Evolutionary conservation across 495 filamentous ascomycete species (phyloP).

Genomic region (Oidiodendron maius): DNA sequence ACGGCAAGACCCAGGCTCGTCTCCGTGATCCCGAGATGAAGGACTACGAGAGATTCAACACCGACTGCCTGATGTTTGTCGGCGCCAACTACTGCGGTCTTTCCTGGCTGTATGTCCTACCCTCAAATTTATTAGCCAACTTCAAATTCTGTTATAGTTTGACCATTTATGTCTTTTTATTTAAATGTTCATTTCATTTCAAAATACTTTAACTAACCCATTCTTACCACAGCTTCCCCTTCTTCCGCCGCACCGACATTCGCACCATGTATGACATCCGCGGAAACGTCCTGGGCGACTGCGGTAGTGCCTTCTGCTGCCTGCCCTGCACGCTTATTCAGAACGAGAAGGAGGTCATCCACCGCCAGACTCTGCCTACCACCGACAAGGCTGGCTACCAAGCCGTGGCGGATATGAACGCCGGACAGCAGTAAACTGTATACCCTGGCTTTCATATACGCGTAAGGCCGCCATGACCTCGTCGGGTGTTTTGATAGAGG

Average conservation of each 20-base stretch:
- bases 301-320: slow-evolving; percentile 38
- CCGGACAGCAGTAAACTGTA: slow-evolving; percentile 5
- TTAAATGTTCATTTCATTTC: not conserved
- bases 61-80: slow-evolving; percentile 30
- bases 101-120: slow-evolving; percentile 33
- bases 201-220: not conserved
- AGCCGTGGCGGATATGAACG: slow-evolving; percentile 10
- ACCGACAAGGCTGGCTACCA: not conserved
- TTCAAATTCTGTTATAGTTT: too few relatives aligned
- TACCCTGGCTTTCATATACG: too few relatives aligned
- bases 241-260: slow-evolving; percentile 48
- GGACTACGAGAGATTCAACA: slow-evolving; percentile 35
- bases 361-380: not conserved
- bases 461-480: too few relatives aligned
- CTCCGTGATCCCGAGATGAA: slow-evolving; percentile 38
- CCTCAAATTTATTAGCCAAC: too few relatives aligned
- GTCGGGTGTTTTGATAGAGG: too few relatives aligned
- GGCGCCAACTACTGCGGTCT: slow-evolving; percentile 16
- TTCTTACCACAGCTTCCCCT: slow-evolving; percentile 22
- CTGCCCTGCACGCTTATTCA: slow-evolving; percentile 51
- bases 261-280: slow-evolving; percentile 47
- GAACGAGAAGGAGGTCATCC: slow-evolving; percentile 45
- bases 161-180: too few relatives aligned
- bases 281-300: slow-evolving; percentile 46
- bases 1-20: slow-evolving; percentile 44